Evolutionary conservation across 108 stramenopile genomes (phyloP).

Genomic region (Skeletonema costatum): DNA sequence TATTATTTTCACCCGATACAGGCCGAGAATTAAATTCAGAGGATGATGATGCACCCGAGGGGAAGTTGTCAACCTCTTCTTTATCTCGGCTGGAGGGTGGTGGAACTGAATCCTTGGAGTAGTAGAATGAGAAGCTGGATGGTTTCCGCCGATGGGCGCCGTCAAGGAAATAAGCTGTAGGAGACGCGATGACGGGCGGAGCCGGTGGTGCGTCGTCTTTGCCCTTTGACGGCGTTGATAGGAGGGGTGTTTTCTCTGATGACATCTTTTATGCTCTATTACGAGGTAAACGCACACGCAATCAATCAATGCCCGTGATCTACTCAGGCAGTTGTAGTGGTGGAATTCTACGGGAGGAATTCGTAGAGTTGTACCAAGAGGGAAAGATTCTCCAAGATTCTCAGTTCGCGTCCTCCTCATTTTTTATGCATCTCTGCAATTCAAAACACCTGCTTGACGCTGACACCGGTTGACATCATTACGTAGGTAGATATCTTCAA

Average conservation of each 20-base stretch:
- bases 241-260: constrained; percentile 1
- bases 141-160: constrained; percentile 16
- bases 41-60: neutral
- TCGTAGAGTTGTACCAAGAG: too few relatives aligned
- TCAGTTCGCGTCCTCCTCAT: neutral
- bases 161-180: constrained; percentile 25
- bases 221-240: neutral
- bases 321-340: too few relatives aligned
- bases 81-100: neutral
- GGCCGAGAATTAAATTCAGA: constrained; percentile 23
- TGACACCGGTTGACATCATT: neutral
- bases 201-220: neutral
- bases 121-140: constrained; percentile 1
- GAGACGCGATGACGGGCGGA: neutral
- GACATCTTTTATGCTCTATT: too few relatives aligned
- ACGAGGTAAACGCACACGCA: too few relatives aligned
- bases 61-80: constrained; percentile 9
- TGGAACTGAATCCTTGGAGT: neutral
- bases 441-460: neutral
- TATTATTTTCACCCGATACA: neutral
- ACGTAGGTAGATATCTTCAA: neutral
- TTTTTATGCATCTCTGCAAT: neutral
- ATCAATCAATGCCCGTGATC: too few relatives aligned
- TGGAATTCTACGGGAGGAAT: too few relatives aligned
- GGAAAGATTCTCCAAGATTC: too few relatives aligned